A percentile compares a stretch with the other conserved stretches of the same genome.
These are phyloP conservation scores for Carex myosuroides DNA, from an alignment of 176 grass and related monocot genomes.

Conservation along the genomic window DNA sequence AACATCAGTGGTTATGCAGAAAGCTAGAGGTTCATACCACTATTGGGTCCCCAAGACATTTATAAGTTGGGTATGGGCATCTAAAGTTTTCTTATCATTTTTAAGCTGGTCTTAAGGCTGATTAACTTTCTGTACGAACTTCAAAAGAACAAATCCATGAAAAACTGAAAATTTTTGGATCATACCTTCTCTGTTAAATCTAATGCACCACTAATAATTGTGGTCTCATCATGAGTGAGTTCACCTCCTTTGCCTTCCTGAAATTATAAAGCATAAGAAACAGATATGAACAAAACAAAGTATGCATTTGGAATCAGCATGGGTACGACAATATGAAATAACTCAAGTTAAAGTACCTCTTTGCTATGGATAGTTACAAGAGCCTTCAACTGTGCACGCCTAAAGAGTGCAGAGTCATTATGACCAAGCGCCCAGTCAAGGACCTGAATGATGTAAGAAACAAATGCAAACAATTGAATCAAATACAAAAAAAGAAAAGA, in stretches of 20 bases:
- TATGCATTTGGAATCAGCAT: background rate
- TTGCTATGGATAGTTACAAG: conserved; percentile 98
- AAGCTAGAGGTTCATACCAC: background rate
- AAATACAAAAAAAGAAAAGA: conserved; percentile 22
- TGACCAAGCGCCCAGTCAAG: conserved; percentile 98
- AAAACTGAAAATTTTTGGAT: background rate
- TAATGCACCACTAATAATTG: conserved; percentile 97
- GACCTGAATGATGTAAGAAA: conserved; percentile 40
- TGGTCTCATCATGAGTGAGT: conserved; percentile 98
- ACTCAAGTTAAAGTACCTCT: conserved; percentile 51
- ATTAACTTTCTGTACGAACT: background rate
- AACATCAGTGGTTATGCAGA: background rate
- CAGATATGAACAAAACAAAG: conserved; percentile 4
- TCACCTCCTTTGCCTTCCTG: conserved; percentile 99
- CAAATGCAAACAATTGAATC: conserved; percentile 12
- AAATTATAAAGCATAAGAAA: conserved; percentile 26
- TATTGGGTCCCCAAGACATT: background rate
- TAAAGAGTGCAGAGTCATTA: conserved; percentile 98
- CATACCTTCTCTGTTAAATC: conserved; percentile 98
- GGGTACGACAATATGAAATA: background rate
- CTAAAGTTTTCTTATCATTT: background rate
- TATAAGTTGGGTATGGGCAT: background rate
- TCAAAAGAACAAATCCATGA: background rate
- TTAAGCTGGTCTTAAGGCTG: background rate
- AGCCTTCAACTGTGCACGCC: conserved; percentile 93